Evolutionary conservation across 305 asterid genomes (phyloP), one percentile per base, ranked within the genome.

Genomic region (Plantago lanceolata): DNA sequence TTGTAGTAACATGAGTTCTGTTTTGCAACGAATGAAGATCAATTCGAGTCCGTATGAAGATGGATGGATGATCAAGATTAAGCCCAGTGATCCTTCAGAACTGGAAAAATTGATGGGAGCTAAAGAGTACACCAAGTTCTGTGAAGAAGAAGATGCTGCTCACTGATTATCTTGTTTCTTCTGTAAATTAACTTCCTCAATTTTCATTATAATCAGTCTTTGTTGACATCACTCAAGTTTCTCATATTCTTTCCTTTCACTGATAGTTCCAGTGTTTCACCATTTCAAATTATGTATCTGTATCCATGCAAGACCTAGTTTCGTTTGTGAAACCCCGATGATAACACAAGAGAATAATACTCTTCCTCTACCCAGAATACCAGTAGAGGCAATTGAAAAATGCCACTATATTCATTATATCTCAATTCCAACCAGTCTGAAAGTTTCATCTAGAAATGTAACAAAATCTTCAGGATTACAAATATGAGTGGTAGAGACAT

Each of bases 31-130:
- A 50, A 56, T 77, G 77, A 80, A 90, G 97, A 81, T 88, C 61
- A 88, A 91, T 57, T 47, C 85, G 54, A 84, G 94, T 70, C 96
- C 98, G 37, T 91, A 86, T 66, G 96, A 85, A 68, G 94, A 86
- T 8, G 96, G 98, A 28, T 91, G 98, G 98, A 88, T 91, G 94
- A 88, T 91, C 48, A 91, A 91, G 69, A 84, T 86, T 84, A 88
- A 88, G 78, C 95, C 96, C 3, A 77, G 74, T 66, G 78, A 56
- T 60, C 82, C 90, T 29, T 79, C 89, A 12, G 97, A 90, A 13
- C 68, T 88, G 53, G 87, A 71, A 16, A 64, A 77, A 57, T 66
- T 90, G 65, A 48, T 88, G 97, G 91, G 78, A 43, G 49, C 82
- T 17, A 80, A 83, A 69, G 91, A 78, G 72, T 90, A 90, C 79